phyloP scores from a whole-genome alignment of 2,329 filamentous ascomycete species.

The Lasiodiplodia hormozganensis region DNA sequence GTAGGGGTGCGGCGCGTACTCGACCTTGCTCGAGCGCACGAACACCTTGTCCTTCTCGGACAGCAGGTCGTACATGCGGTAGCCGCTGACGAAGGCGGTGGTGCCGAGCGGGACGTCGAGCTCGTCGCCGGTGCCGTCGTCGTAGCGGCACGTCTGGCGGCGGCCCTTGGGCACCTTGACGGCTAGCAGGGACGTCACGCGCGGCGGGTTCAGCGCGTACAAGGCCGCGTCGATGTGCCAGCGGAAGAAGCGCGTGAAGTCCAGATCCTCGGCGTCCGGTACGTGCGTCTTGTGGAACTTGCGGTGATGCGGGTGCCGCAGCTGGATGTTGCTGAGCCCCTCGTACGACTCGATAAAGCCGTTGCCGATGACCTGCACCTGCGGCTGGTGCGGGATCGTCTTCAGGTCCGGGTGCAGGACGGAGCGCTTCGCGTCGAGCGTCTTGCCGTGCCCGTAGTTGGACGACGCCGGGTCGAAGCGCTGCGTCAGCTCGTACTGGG shows the following conservation, averaged over 20 bases:
- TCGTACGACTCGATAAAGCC: constrained; percentile 74
- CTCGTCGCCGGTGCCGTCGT: constrained; percentile 72
- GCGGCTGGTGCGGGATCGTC: constrained; percentile 79
- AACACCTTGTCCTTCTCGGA: constrained; percentile 71
- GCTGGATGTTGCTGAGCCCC: constrained; percentile 70
- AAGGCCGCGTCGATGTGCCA: constrained; percentile 84
- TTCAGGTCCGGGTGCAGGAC: constrained; percentile 82
- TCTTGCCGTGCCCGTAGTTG: constrained; percentile 78
- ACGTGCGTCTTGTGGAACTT: constrained; percentile 75
- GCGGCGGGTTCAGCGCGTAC: constrained; percentile 76
- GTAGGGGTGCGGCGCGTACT: constrained; percentile 82
- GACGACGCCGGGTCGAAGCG: constrained; percentile 72
- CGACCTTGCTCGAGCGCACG: constrained; percentile 69
- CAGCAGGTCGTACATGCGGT: constrained; percentile 73
- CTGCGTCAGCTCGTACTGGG: constrained; percentile 76
- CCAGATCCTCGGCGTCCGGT: constrained; percentile 65
- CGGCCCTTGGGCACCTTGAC: constrained; percentile 74
- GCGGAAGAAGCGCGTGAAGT: constrained; percentile 70
- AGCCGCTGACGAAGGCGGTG: constrained; percentile 76
- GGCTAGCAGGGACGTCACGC: constrained; percentile 75
- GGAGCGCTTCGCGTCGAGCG: constrained; percentile 68
- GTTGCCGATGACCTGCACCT: constrained; percentile 82
- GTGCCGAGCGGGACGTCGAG: constrained; percentile 75
- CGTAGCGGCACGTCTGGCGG: constrained; percentile 72
- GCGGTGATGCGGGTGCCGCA: constrained; percentile 78